Conservation (phyloP, 2,329 filamentous ascomycete species). For the Chaetomium globosum region DNA sequence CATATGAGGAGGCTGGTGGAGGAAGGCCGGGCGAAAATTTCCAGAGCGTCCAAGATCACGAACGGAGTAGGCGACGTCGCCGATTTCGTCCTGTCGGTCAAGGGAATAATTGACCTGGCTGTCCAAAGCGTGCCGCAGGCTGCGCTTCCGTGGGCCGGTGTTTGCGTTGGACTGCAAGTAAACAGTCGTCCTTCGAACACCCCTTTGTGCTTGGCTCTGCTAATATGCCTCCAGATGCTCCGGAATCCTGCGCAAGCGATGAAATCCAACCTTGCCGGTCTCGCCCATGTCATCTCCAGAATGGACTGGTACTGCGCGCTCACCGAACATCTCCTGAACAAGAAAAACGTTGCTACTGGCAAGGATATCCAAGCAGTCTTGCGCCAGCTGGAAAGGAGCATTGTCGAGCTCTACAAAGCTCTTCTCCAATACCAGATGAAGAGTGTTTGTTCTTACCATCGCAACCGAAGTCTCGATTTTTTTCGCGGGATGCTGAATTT, state of each 20-base stretch:
- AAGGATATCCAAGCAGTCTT: background rate
- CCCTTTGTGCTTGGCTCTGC: slow-evolving; percentile 14
- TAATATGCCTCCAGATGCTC: slow-evolving; percentile 14
- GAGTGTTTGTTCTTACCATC: slow-evolving; percentile 42
- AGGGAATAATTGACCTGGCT: no score
- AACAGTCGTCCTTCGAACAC: slow-evolving; percentile 15
- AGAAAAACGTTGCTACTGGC: slow-evolving; percentile 14
- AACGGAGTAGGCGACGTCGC: no score
- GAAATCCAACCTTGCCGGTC: slow-evolving; percentile 27
- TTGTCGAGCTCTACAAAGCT: slow-evolving; percentile 41
- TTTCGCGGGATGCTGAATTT: no score
- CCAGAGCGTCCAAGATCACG: no score
- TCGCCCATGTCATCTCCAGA: slow-evolving; percentile 31
- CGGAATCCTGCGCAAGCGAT: no score
- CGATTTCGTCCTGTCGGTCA: no score
- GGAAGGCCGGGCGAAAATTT: background rate
- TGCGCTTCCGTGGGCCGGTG: slow-evolving; percentile 31
- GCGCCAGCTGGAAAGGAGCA: slow-evolving; percentile 30
- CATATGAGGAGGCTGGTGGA: slow-evolving; percentile 42
- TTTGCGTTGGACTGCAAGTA: slow-evolving; percentile 30
- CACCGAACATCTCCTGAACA: slow-evolving; percentile 29
- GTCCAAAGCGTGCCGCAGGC: slow-evolving; percentile 25
- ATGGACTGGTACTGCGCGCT: slow-evolving; percentile 36
- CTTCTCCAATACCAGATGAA: no score
- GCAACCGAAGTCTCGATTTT: slow-evolving; percentile 32